Evolutionary conservation across 768 basidiomycete genomes (phyloP), one percentile per base, ranked within the genome.

Genomic region (Suillus subaureus): DNA sequence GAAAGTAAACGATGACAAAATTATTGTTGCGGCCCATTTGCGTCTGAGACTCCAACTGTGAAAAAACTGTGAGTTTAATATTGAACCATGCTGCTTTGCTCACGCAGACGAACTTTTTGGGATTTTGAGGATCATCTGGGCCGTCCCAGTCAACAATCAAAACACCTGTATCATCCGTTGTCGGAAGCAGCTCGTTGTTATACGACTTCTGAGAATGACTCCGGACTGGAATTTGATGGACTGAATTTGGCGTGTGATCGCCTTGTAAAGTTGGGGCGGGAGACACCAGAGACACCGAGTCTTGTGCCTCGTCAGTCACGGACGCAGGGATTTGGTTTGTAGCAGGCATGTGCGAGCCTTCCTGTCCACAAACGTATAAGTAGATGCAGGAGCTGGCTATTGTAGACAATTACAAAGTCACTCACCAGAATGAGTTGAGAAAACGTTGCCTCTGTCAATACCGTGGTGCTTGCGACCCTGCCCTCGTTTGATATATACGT

Each of bases 1-100:
- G 71, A 91, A 89, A 0, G 89, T 88, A 73, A 89, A 92, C 0
- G 80, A 78, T 0, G 90, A 89, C 0, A 90, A 85, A 39, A 90
- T 81, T 23, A 82, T 67, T 0, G 88, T 90, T 0, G 85, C 87
- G 0, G 80, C 83, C 90, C 89, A 90, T 80, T 89, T 91, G 69
- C 78, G 78, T 37, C 72, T 78, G 12, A 3, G 12, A 12, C 79
- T 71, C 89, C 90, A 90, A 71, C 90, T 87, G 63, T 54, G 31
- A 5, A 31, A 33, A 18, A 31, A 54, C 18, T 18, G 6, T 54
- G 2, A 54, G 28, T 9, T 0, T 4, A 11, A 52, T 9, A 2
- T 7, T 8, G 35, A 37, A 21, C 18, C 28, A 54, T 54, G 52
- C 4, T 21, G 8, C 28, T 21, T 11, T 31, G 52, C 18, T 21